These are phyloP conservation scores for Drosera spatulata DNA, from an alignment of 179 eudicot species.

Conservation along the genomic window DNA sequence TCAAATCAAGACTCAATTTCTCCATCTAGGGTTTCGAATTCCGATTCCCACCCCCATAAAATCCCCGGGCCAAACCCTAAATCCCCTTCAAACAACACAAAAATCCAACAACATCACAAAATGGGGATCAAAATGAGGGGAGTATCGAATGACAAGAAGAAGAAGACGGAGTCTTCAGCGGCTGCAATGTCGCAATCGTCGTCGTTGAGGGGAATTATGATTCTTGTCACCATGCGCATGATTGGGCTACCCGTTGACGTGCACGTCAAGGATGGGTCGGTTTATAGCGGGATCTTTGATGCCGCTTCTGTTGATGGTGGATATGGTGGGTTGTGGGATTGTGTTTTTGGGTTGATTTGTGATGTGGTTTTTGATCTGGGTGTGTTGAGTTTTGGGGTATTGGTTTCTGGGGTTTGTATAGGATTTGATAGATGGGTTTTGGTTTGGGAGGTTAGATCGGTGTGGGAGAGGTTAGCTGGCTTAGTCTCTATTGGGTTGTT, in stretches of 20 bases:
- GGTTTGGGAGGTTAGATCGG: too few relatives aligned
- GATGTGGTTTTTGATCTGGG: neutral
- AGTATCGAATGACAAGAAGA: neutral
- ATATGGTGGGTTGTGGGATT: constrained; percentile 36
- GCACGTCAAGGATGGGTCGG: constrained; percentile 64
- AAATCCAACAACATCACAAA: neutral
- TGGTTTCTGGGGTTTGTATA: neutral
- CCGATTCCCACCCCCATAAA: too few relatives aligned
- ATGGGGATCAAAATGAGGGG: constrained; percentile 61
- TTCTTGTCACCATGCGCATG: constrained; percentile 68
- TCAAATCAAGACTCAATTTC: too few relatives aligned
- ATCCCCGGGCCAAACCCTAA: too few relatives aligned
- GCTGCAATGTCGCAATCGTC: neutral
- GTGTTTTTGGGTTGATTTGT: constrained; percentile 11
- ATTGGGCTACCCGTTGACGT: constrained; percentile 84
- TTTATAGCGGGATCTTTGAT: constrained; percentile 78
- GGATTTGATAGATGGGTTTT: neutral
- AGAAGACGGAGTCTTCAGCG: neutral
- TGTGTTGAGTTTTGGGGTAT: constrained; percentile 3
- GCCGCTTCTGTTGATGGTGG: constrained; percentile 53
- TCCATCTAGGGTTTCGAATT: too few relatives aligned
- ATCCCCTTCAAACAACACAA: too few relatives aligned
- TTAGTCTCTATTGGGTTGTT: too few relatives aligned
- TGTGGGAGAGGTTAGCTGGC: too few relatives aligned
- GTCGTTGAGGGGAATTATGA: constrained; percentile 39